phyloP scores from a whole-genome alignment of 805 yeast species.

The Candida cerambycidarum region DNA sequence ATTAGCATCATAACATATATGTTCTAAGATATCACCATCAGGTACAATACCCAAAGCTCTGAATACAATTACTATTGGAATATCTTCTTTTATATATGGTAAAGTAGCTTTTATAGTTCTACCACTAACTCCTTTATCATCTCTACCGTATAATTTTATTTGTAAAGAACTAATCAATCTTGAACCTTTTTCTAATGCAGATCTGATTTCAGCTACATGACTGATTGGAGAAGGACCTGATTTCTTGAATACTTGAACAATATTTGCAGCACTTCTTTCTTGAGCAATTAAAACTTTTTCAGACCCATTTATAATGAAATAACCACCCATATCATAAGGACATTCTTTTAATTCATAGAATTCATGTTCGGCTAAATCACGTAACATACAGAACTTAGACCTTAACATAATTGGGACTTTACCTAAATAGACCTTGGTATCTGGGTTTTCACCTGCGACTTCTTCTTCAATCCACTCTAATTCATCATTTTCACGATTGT shows the following conservation, averaged over 20 bases:
- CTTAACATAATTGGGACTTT: slow-evolving; percentile 97
- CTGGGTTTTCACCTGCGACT: slow-evolving; percentile 56
- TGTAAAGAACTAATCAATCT: slow-evolving; percentile 92
- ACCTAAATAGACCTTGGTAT: slow-evolving; percentile 81
- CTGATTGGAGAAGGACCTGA: slow-evolving; percentile 97
- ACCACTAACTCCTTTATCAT: slow-evolving; percentile 63
- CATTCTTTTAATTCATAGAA: slow-evolving; percentile 95
- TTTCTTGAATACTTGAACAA: slow-evolving; percentile 96
- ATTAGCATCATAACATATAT: slow-evolving; percentile 93
- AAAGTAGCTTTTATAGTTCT: slow-evolving; percentile 92
- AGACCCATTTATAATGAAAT: slow-evolving; percentile 96
- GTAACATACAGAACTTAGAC: slow-evolving; percentile 91
- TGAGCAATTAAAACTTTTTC: slow-evolving; percentile 98
- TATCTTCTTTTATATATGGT: slow-evolving; percentile 95
- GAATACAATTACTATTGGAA: slow-evolving; percentile 95
- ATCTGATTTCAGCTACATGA: slow-evolving; percentile 93
- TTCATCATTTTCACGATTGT: slow-evolving; percentile 42
- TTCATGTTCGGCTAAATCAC: slow-evolving; percentile 88
- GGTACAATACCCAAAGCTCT: slow-evolving; percentile 98
- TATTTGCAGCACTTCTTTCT: slow-evolving; percentile 97
- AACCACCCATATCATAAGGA: slow-evolving; percentile 99
- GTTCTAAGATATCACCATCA: slow-evolving; percentile 98
- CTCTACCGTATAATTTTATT: slow-evolving; percentile 85
- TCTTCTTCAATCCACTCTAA: slow-evolving; percentile 62
- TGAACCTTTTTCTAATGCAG: slow-evolving; percentile 96